These are phyloP conservation scores for Ascochyta clinopodiicola DNA, from an alignment of 2,329 filamentous ascomycete species.

Conservation along the genomic window DNA sequence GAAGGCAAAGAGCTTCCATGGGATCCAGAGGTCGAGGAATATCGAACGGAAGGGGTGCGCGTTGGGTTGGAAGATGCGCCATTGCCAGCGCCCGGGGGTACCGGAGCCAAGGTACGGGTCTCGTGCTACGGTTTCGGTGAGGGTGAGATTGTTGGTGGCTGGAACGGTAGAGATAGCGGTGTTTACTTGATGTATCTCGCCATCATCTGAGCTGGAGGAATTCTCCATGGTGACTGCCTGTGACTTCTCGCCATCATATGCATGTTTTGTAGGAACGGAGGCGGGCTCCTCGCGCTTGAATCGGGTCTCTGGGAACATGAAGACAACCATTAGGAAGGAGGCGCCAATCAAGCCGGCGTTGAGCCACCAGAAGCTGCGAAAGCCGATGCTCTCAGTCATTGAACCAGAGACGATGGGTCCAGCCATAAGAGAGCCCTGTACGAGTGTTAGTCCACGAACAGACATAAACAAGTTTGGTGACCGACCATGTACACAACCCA, in stretches of 20 bases:
- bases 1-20: slow-evolving; percentile 67
- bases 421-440: slow-evolving; percentile 62
- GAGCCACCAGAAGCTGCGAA: slow-evolving; percentile 71
- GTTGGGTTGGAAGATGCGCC: slow-evolving; percentile 59
- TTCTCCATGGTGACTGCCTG: slow-evolving; percentile 20
- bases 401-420: slow-evolving; percentile 64
- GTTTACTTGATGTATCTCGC: slow-evolving; percentile 34
- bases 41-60: slow-evolving; percentile 56
- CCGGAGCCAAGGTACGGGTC: slow-evolving; percentile 65
- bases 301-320: slow-evolving; percentile 69
- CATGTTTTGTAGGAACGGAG: slow-evolving; percentile 22
- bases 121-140: slow-evolving; percentile 50
- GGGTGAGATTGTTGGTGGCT: slow-evolving; percentile 25
- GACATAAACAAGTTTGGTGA: not conserved
- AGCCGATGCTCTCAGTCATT: slow-evolving; percentile 66
- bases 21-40: slow-evolving; percentile 63
- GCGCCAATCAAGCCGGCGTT: slow-evolving; percentile 63
- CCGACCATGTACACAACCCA: slow-evolving; percentile 64
- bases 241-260: slow-evolving; percentile 27
- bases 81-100: slow-evolving; percentile 62
- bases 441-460: not conserved
- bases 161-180: slow-evolving; percentile 27
- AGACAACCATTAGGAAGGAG: slow-evolving; percentile 60
- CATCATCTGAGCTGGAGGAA: slow-evolving; percentile 11
- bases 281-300: slow-evolving; percentile 58